Evolutionary conservation across 2,329 filamentous ascomycete genomes (phyloP).

Genomic region (Pochonia chlamydosporia): DNA sequence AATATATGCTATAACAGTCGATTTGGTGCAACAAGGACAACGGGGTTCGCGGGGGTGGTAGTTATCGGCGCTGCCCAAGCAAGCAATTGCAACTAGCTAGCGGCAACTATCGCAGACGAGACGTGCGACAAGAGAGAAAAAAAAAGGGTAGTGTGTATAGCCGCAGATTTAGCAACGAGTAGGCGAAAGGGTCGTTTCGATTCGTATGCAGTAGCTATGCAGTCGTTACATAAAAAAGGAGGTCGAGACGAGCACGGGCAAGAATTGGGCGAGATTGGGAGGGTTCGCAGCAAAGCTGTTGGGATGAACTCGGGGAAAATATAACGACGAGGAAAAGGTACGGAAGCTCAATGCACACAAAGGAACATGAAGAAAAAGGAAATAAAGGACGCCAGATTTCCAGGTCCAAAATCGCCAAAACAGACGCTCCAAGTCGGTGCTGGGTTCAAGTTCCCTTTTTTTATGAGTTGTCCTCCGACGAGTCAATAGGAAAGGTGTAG

Average conservation of each 20-base stretch:
- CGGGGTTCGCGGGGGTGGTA: conserved; percentile 6
- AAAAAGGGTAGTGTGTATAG: neutral
- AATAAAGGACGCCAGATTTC: conserved; percentile 6
- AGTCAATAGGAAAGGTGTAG: conserved; percentile 11
- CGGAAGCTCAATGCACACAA: conserved; percentile 5
- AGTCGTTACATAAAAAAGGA: conserved; percentile 4
- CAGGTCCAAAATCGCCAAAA: conserved; percentile 7
- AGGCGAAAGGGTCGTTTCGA: conserved; percentile 2
- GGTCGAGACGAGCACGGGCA: neutral
- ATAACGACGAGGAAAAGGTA: conserved; percentile 5
- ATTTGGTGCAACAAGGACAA: neutral
- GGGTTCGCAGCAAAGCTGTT: conserved; percentile 7
- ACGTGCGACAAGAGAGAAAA: neutral
- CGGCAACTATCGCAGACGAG: neutral
- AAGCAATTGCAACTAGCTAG: neutral
- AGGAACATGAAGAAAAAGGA: conserved; percentile 5
- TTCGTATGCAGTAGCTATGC: neutral
- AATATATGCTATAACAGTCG: neutral
- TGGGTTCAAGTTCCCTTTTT: conserved; percentile 8
- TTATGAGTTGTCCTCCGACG: conserved; percentile 5
- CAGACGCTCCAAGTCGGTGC: conserved; percentile 7
- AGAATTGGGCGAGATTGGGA: conserved; percentile 1
- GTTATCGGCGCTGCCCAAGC: neutral
- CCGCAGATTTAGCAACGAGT: neutral
- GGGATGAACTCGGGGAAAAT: conserved; percentile 1